Evolutionary conservation across 352 stramenopile species (phyloP), one percentile per base, ranked within the genome.

Genomic region (Globisporangium camurandrum): DNA sequence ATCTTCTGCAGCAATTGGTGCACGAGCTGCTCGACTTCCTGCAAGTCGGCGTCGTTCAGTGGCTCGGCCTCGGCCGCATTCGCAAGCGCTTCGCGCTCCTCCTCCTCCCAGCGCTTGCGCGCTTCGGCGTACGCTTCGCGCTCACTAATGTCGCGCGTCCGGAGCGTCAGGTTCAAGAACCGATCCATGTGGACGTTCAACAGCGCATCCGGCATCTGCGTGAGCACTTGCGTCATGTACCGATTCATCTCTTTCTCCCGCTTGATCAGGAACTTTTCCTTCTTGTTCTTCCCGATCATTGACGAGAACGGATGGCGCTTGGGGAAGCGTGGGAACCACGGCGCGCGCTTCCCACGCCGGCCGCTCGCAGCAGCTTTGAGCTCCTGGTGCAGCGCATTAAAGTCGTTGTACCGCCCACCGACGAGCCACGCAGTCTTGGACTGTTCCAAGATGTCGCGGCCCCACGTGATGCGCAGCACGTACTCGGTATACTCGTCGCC

Each of bases 191-290:
- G 84, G 31, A 93, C 77, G 66, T 95, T 95, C 27, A 88, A 60
- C 38, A 95, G 62, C 34, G 84, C 84, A 42, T 95, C 84, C 2
- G 84, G 84, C 84, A 95, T 95, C 64, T 95, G 84, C 40, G 84
- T 95, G 33, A 95, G 62, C 68, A 95, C 84, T 54, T 95, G 84
- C 43, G 84, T 95, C 72, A 95, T 86, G 75, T 95, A 95, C 34
- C 84, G 84, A 64, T 95, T 95, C 54, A 95, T 76, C 53, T 95
- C 84, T 61, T 95, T 95, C 62, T 95, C 84, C 44, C 84, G 79
- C 64, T 88, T 92, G 69, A 90, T 90, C 55, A 95, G 89, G 56
- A 95, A 95, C 62, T 95, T 92, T 52, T 95, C 84, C 54, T 95
- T 71, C 55, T 91, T 79, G 63, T 95, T 95, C 74, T 95, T 95